Base-by-base conservation (phyloP, 2,329 filamentous ascomycete genomes). In the Sphaerulina vaccinii region DNA sequence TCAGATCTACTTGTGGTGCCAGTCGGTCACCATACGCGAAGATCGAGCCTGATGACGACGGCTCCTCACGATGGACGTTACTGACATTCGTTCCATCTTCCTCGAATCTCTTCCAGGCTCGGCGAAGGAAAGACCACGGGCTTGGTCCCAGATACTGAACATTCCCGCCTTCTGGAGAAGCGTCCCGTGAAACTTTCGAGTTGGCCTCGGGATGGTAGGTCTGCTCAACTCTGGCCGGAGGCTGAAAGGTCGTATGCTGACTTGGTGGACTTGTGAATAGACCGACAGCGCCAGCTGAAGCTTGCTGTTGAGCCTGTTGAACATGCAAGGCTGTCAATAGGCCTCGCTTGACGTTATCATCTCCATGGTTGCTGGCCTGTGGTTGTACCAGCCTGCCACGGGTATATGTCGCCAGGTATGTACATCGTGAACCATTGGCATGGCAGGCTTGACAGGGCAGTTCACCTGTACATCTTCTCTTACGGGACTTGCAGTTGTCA, bases 1-100 rank as follows among this genome's bases (percentile, higher is more conserved):
- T 70, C 1, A 70, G 65, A 54, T 46, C 48, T 11, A 52, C 71
- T 2, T 76, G 71, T 0, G 74, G 73, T 5, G 79, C 54, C 1
- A 74, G 75, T 13, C 75, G 69, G 59, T 81, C 78, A 10, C 74
- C 77, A 57, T 75, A 77, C 0, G 75, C 74, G 58, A 79, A 78
- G 19, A 79, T 77, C 2, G 75, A 73, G 1, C 70, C 71, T 23
- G 71, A 65, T 18, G 70, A 69, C 3, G 71, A 70, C 9, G 65
- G 13, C n/a, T 62, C 60, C 6, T 57, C 54, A 5, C 36, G 35
- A 27, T 46, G 47, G 8, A 39, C 36, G 19, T 41, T 52, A 38
- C 19, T 51, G 45, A 29, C 33, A 43, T 49, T 46, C 15, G 38
- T 35, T 15, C 52, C 57, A 45, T 55, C 52, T 3, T 70, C 71